phyloP scores from a whole-genome alignment of 1,284 basidiomycete genomes.

The Puccinia horiana region DNA sequence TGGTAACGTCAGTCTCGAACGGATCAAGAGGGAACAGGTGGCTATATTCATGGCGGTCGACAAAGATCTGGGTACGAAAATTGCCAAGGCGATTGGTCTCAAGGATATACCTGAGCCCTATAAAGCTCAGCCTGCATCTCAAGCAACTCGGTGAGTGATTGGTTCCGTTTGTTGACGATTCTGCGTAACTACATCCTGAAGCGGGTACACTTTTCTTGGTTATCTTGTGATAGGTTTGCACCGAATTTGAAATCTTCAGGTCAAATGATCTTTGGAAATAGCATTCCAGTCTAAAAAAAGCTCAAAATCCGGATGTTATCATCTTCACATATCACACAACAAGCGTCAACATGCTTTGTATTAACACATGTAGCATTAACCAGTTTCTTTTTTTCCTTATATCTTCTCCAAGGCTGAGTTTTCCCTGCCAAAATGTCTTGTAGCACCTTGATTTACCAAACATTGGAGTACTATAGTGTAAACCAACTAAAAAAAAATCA shows the following conservation, averaged over 20 bases:
- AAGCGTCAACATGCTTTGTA: neutral
- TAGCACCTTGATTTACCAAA: neutral
- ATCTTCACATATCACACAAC: neutral
- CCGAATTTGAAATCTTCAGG: slow-evolving; percentile 39
- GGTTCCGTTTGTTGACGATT: neutral
- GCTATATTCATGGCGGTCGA: slow-evolving; percentile 77
- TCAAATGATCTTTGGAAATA: slow-evolving; percentile 41
- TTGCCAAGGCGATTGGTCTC: slow-evolving; percentile 72
- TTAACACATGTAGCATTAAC: neutral
- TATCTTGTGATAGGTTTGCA: slow-evolving; percentile 23
- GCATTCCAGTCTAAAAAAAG: slow-evolving; percentile 3
- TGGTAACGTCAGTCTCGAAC: slow-evolving; percentile 62
- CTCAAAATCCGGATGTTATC: neutral
- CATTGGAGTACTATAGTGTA: too few species aligned
- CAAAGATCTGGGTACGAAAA: slow-evolving; percentile 70
- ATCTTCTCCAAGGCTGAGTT: too few species aligned
- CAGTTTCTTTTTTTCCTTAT: neutral
- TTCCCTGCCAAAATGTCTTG: too few species aligned
- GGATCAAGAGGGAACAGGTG: slow-evolving; percentile 62
- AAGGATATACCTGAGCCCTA: slow-evolving; percentile 66
- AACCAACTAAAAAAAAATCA: too few species aligned
- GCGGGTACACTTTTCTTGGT: neutral
- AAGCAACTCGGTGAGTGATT: slow-evolving; percentile 37
- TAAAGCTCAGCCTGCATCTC: slow-evolving; percentile 66
- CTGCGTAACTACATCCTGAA: neutral